phyloP scores from a whole-genome alignment of 2,329 filamentous ascomycete species.

The Aspergillus nomiae region DNA sequence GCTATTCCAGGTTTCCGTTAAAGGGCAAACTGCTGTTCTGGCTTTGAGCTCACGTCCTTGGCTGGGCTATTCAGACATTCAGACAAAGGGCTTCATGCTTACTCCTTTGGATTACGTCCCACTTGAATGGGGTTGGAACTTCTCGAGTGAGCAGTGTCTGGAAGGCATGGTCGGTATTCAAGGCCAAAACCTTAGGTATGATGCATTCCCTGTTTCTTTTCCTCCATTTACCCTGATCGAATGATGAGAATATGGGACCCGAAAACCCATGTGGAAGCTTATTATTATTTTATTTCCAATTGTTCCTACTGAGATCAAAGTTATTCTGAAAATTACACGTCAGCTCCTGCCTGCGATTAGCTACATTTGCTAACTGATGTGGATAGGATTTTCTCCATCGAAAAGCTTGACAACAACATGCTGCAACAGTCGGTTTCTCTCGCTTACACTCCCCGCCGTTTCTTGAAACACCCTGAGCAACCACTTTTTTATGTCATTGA shows the following conservation, averaged over 20 bases:
- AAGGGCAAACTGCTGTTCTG: conserved; percentile 80
- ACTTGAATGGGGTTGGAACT: conserved; percentile 94
- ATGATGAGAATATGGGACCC: conserved; percentile 46
- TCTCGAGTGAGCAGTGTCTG: conserved; percentile 89
- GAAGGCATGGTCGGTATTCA: conserved; percentile 95
- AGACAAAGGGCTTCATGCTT: conserved; percentile 85
- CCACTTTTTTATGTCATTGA: conserved; percentile 93
- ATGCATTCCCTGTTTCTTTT: conserved; percentile 31
- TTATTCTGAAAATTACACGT: not conserved
- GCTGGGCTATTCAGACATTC: conserved; percentile 89
- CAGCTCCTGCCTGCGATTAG: not conserved
- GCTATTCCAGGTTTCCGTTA: conserved; percentile 86
- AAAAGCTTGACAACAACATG: conserved; percentile 81
- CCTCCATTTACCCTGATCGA: conserved; percentile 37
- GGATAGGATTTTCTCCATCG: conserved; percentile 80
- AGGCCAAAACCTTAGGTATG: conserved; percentile 81
- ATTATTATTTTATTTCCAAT: conserved; percentile 67
- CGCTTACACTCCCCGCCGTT: conserved; percentile 84
- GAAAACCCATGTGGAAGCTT: conserved; percentile 49
- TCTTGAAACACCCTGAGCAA: conserved; percentile 84
- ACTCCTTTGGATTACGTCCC: conserved; percentile 87
- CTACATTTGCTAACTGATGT: conserved; percentile 13
- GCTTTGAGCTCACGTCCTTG: conserved; percentile 92
- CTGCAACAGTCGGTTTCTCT: conserved; percentile 84
- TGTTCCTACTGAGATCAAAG: conserved; percentile 86